Evolutionary conservation across 352 stramenopile genomes (phyloP).

Genomic region (Phytophthora crassamura): DNA sequence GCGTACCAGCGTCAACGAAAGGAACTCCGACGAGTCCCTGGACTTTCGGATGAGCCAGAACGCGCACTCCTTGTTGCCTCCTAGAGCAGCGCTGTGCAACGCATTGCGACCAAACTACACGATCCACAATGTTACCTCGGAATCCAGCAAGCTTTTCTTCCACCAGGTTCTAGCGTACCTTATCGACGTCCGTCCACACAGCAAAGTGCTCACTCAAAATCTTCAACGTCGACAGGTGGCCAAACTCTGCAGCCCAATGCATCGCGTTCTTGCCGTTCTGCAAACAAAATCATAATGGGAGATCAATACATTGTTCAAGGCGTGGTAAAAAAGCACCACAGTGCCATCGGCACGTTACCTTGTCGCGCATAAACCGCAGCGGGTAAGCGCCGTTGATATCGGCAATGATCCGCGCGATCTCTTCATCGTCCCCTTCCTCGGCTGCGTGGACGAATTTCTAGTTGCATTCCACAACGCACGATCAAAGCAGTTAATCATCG

Average conservation of each 20-base stretch:
- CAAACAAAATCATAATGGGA: neutral
- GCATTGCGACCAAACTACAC: conserved; percentile 85
- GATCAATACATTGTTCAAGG: neutral
- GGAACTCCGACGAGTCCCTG: conserved; percentile 68
- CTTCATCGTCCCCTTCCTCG: conserved; percentile 83
- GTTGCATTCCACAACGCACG: neutral
- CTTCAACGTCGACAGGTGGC: conserved; percentile 82
- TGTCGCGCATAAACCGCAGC: conserved; percentile 84
- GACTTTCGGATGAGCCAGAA: conserved; percentile 85
- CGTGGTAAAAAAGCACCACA: neutral
- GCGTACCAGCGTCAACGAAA: conserved; percentile 74
- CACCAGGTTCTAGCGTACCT: conserved; percentile 45
- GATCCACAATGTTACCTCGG: neutral
- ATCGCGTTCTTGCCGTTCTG: conserved; percentile 91
- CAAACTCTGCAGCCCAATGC: conserved; percentile 84
- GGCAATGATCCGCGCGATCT: conserved; percentile 78
- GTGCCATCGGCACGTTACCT: conserved; percentile 45
- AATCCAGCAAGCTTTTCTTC: neutral
- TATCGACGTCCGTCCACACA: conserved; percentile 82
- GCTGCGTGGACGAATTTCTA: conserved; percentile 87
- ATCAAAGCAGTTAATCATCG: neutral
- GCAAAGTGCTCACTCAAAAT: conserved; percentile 78
- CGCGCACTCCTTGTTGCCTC: conserved; percentile 84
- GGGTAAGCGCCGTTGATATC: conserved; percentile 85
- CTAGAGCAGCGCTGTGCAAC: conserved; percentile 79